phyloP scores from a whole-genome alignment of 306 rosid species.

The Medicago ruthenica region DNA sequence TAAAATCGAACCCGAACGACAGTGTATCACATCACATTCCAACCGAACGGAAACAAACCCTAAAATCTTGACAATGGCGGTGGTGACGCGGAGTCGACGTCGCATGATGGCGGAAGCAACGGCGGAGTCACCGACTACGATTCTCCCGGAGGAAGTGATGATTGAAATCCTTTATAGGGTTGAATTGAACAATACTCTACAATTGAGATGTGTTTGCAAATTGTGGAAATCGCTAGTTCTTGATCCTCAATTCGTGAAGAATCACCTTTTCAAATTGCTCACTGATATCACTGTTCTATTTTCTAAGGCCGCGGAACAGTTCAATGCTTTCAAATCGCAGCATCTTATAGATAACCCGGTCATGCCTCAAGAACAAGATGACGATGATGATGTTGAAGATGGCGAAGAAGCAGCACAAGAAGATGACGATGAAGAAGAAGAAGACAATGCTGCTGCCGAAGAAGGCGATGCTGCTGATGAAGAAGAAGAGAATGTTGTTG shows the following conservation, averaged over 20 bases:
- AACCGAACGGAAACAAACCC: no score
- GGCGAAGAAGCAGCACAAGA: no score
- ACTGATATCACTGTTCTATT: constrained; percentile 46
- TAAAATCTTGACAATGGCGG: no score
- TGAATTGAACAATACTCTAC: constrained; percentile 34
- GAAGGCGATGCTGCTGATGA: no score
- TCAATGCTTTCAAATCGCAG: constrained; percentile 39
- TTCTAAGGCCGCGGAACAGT: constrained; percentile 31
- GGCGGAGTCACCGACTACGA: not conserved
- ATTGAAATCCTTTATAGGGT: constrained; percentile 47
- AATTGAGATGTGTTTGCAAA: constrained; percentile 49
- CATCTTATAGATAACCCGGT: no score
- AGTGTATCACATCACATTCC: no score
- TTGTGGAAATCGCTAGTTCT: constrained; percentile 42
- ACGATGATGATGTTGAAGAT: no score
- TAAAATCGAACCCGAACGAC: no score
- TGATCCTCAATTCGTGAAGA: constrained; percentile 50
- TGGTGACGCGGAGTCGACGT: no score
- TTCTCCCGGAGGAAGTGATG: constrained; percentile 49
- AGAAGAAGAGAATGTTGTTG: no score
- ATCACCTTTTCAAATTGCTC: constrained; percentile 32
- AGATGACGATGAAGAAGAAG: no score
- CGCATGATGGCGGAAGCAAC: not conserved
- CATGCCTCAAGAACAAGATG: not conserved
- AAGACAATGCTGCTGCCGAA: no score